phyloP scores from a whole-genome alignment of 1,139 yeast species.

The Yarrowia galli region DNA sequence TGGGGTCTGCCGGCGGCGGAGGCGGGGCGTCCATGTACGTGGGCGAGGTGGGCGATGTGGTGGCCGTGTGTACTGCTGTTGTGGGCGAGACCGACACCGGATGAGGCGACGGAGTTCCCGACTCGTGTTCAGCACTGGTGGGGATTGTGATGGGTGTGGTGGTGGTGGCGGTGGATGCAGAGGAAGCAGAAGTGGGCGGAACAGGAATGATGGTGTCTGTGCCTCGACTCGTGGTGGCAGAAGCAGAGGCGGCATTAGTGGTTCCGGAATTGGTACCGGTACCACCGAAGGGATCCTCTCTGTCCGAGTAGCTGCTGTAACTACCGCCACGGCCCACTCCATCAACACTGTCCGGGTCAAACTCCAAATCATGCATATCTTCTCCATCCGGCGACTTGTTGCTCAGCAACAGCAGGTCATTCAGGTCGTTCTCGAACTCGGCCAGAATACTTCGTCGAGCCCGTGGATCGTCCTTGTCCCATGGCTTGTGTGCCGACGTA shows the following conservation, averaged over 20 bases:
- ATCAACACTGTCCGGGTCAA: background rate
- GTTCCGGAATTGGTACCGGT: too few species aligned
- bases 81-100: background rate
- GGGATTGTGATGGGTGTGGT: background rate
- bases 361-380: background rate
- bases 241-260: too few species aligned
- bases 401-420: constrained; percentile 15
- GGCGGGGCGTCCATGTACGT: constrained; percentile 2
- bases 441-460: constrained; percentile 13
- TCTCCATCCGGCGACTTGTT: background rate
- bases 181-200: background rate
- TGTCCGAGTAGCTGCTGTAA: too few species aligned
- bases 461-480: constrained; percentile 23
- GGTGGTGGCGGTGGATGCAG: background rate
- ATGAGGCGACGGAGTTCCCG: too few species aligned
- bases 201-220: constrained; percentile 1
- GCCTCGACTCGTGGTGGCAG: too few species aligned
- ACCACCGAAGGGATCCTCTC: too few species aligned
- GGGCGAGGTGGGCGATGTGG: background rate
- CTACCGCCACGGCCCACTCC: too few species aligned
- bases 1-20: constrained; percentile 18
- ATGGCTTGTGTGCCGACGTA: constrained; percentile 8
- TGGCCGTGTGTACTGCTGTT: background rate
- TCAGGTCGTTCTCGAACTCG: constrained; percentile 24
- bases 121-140: too few species aligned